Evolutionary conservation across 2,329 filamentous ascomycete species (phyloP), one percentile per base, ranked within the genome.

Genomic region (Epichloe gansuensis): DNA sequence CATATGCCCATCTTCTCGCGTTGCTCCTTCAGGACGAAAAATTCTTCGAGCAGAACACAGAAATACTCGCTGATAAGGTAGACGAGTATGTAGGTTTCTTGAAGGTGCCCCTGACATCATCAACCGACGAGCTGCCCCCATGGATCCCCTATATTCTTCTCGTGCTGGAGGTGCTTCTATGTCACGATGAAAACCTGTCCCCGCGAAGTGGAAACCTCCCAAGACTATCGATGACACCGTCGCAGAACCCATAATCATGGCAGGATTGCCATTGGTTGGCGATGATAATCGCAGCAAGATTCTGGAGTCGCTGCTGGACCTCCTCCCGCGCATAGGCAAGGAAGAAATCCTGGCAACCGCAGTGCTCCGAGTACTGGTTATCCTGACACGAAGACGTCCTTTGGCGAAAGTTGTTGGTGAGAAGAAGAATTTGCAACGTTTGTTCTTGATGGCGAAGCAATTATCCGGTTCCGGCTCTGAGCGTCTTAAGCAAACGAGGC

Each of bases 371-470:
- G 82, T 95, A 12, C 72, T 98, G 37, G 88, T 95, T 34, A 90
- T 96, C 56, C 74, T 98, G 34, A 96, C 93, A 1, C 82, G 94
- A 23, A 80, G 82, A 55, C 84, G 89, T 49, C 74, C 80, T 13
- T 76, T 94, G 56, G 91, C 93, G 2, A 78, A 82, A 57, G 74
- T 78, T 45, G 77, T 97, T 46, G 88, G 88, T 5, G 86, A 95
- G 65, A 95, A 90, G 72, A 86, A 84, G 64, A 94, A 95, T 60
- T 75, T 98, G 48, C 88, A 93, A 63, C 81, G 89, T 31, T 74
- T 98, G 23, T 97, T 98, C 68, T 80, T 96, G 50, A 95, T 97
- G 88, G 83, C 91, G 53, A 95, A 94, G 67, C 91, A 97, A 66
- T 80, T 97, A 54, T 84, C 88, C 21, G 87, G 86, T 28, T 78